Base-by-base conservation (phyloP, 192 early-diverging fungal species). In the Coemansia sp. region DNA sequence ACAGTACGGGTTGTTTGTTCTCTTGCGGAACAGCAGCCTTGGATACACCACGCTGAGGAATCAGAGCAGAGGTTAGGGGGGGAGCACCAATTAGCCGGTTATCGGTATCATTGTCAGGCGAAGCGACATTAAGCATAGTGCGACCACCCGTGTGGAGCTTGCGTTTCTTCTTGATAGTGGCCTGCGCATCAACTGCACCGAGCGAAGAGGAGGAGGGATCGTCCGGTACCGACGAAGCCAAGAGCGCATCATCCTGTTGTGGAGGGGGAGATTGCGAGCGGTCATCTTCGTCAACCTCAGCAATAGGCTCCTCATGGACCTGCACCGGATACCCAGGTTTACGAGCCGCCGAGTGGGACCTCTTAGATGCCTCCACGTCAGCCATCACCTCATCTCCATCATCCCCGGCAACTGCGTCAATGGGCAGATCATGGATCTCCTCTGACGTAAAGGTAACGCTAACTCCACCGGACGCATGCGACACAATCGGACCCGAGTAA, bases 361-460 rank as follows among this genome's bases (percentile, higher is more conserved):
- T 61, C 57, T 70, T 70, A 11, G 20, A 19, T 10, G 9, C 47
- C 19, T 27, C 33, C 14, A 14, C 8, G 19, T 61, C 34, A 2
- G 4, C 34, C 8, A 31, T 55, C 20, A 58, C 56, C 14, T 59
- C 61, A 22, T 67, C 72, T 9, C 58, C 52, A 17, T 66, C 64
- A 6, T 48, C 20, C 8, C 3, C 45, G 9, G 23, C 22, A 1
- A 23, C 22, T 6, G 53, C 30, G n/a, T 74, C 55, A 7, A 79
- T 20, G 8, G 70, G 67, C 59, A 72, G 27, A 9, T 79, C 71
- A 22, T 69, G 66, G 31, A 79, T 70, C n/a, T 73, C 67, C 59
- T 79, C 55, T 0, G 66, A 70, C 9, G 70, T 79, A 29, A 79
- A 79, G 2, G 76, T 79, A 13, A 79, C 76, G 38, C 76, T 79